Percentiles rank a stretch among this genome's conserved stretches.
These are phyloP conservation scores for Pythium vanterpoolii DNA, from an alignment of 352 stramenopile genomes.

Conservation along the genomic window DNA sequence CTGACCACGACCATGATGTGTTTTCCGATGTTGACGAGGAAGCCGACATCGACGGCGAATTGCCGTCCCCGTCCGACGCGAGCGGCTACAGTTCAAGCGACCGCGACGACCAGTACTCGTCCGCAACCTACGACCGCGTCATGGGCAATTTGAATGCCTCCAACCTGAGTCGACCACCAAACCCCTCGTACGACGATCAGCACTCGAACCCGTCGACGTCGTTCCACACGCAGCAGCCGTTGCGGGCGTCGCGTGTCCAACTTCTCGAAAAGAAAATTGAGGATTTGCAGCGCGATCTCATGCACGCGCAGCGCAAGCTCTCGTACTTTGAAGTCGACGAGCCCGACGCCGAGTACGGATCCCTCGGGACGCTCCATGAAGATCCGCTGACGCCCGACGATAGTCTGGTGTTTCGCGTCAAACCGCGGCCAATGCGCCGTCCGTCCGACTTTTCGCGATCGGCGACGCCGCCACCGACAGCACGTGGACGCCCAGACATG, in stretches of 20 bases:
- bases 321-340: constrained; percentile 58
- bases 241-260: constrained; percentile 14
- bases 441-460: constrained; percentile 16
- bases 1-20: constrained; percentile 29
- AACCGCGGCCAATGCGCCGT: constrained; percentile 9
- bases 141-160: constrained; percentile 29
- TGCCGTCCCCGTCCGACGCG: constrained; percentile 23
- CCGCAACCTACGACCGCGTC: constrained; percentile 57
- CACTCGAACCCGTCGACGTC: constrained; percentile 3
- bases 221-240: constrained; percentile 1
- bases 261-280: constrained; percentile 59
- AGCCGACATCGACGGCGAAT: constrained; percentile 5
- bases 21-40: constrained; percentile 11
- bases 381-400: constrained; percentile 15
- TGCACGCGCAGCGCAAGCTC: constrained; percentile 59
- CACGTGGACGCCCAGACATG: neutral
- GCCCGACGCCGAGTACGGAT: constrained; percentile 38
- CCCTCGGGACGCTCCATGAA: constrained; percentile 39
- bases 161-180: constrained; percentile 7
- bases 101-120: constrained; percentile 50
- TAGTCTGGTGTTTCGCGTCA: constrained; percentile 10
- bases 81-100: constrained; percentile 38
- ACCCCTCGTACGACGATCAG: constrained; percentile 8
- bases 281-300: constrained; percentile 51
- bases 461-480: neutral